phyloP scores from a whole-genome alignment of 176 grass and related monocot species.

The Cymbopogon citratus region DNA sequence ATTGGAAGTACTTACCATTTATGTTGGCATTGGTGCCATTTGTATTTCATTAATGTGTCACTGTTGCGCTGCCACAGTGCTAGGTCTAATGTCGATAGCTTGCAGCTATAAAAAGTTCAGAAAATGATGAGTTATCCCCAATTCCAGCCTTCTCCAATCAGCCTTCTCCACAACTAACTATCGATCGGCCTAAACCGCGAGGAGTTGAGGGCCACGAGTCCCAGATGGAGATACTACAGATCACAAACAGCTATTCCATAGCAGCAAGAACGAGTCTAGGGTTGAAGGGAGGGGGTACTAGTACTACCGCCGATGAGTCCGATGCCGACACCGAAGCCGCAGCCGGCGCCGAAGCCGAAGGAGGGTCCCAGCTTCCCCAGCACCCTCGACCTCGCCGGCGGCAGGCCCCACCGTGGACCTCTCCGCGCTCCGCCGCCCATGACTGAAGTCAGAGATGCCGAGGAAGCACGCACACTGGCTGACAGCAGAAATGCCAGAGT shows the following conservation, averaged over 20 bases:
- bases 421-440: not conserved
- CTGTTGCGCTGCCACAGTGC: not conserved
- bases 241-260: not conserved
- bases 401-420: slow-evolving; percentile 12
- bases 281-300: too few species aligned
- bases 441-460: not conserved
- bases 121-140: not conserved
- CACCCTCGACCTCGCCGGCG: slow-evolving; percentile 38
- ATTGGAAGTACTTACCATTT: too few species aligned
- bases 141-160: not conserved
- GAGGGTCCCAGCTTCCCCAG: slow-evolving; percentile 48
- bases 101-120: not conserved
- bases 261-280: not conserved
- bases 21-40: not conserved
- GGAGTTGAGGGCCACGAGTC: not conserved
- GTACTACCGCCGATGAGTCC: slow-evolving; percentile 51
- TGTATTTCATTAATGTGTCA: not conserved
- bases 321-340: slow-evolving; percentile 47
- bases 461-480: too few species aligned
- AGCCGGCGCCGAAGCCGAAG: slow-evolving; percentile 49
- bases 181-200: not conserved
- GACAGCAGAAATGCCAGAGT: too few species aligned
- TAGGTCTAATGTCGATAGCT: not conserved
- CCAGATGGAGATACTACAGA: not conserved
- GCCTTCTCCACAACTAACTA: too few species aligned